Percentiles rank a stretch among this genome's conserved stretches.
These are phyloP conservation scores for Penicillium decumbens DNA, from an alignment of 2,329 filamentous ascomycete species.

Conservation along the genomic window DNA sequence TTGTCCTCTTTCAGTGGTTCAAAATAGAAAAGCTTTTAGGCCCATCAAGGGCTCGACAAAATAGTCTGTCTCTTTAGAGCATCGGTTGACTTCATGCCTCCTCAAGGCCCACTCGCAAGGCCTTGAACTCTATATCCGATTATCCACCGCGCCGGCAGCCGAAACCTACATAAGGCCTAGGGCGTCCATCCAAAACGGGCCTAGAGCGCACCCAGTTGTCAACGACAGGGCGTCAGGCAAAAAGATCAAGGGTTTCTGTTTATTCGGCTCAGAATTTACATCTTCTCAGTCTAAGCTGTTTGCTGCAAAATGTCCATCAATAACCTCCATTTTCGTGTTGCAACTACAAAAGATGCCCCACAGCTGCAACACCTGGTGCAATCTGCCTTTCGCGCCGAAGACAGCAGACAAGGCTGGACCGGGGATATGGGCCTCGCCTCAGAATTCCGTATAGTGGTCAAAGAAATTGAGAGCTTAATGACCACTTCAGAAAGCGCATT, in stretches of 20 bases:
- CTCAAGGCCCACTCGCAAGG: too few species aligned
- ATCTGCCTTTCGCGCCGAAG: constrained; percentile 40
- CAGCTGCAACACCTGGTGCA: constrained; percentile 39
- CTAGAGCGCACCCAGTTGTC: neutral
- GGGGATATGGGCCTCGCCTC: constrained; percentile 31
- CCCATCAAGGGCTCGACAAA: too few species aligned
- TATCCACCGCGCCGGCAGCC: too few species aligned
- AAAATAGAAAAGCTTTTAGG: too few species aligned
- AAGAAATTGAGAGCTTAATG: constrained; percentile 27
- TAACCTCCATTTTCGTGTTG: constrained; percentile 36
- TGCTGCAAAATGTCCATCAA: constrained; percentile 10
- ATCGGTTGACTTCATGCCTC: too few species aligned
- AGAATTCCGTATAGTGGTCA: constrained; percentile 21
- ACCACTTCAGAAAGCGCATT: constrained; percentile 24
- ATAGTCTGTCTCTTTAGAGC: too few species aligned
- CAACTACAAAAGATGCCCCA: constrained; percentile 35
- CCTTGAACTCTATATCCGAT: too few species aligned
- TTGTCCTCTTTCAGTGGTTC: too few species aligned
- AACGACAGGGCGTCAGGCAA: neutral
- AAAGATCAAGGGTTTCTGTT: neutral
- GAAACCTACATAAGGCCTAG: too few species aligned
- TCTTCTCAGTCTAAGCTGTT: neutral
- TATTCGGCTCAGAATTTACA: neutral
- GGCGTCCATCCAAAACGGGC: neutral
- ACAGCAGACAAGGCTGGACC: constrained; percentile 36